Conservation (phyloP, 1,284 basidiomycete genomes). For the Ceratobasidium sp. region DNA sequence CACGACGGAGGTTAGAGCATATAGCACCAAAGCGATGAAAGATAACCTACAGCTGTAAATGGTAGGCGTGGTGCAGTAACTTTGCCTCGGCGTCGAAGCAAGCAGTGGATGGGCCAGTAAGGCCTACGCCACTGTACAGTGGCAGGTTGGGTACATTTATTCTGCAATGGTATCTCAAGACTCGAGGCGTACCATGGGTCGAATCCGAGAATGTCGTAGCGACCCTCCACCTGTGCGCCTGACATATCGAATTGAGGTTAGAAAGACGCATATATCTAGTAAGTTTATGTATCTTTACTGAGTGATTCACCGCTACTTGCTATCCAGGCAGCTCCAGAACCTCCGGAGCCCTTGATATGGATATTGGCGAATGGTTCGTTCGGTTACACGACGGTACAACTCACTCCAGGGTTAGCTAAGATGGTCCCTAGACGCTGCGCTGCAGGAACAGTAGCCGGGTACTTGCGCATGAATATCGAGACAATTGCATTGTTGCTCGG, state of each 20-base stretch:
- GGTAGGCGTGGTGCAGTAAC: not conserved
- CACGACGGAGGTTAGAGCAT: not conserved
- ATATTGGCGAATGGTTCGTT: not conserved
- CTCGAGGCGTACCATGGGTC: not conserved
- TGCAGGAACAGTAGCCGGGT: constrained; percentile 38
- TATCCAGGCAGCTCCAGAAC: not conserved
- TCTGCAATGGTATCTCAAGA: not conserved
- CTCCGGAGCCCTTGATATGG: not conserved
- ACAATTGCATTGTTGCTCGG: too few species aligned
- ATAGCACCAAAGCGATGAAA: not conserved
- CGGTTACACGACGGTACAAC: not conserved
- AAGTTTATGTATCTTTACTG: too few species aligned
- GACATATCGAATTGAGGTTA: too few species aligned
- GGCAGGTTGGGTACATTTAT: not conserved
- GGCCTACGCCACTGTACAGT: constrained; percentile 12
- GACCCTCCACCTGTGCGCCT: not conserved
- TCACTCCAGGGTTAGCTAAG: constrained; percentile 38
- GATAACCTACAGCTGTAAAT: not conserved
- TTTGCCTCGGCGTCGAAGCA: constrained; percentile 24
- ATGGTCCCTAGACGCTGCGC: constrained; percentile 29
- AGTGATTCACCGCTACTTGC: not conserved
- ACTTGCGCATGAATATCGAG: constrained; percentile 42
- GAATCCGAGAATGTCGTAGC: not conserved
- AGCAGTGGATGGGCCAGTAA: constrained; percentile 23
- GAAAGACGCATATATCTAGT: too few species aligned